These are phyloP conservation scores for Termitomyces sp. DNA, from an alignment of 768 basidiomycete species.

Conservation along the genomic window DNA sequence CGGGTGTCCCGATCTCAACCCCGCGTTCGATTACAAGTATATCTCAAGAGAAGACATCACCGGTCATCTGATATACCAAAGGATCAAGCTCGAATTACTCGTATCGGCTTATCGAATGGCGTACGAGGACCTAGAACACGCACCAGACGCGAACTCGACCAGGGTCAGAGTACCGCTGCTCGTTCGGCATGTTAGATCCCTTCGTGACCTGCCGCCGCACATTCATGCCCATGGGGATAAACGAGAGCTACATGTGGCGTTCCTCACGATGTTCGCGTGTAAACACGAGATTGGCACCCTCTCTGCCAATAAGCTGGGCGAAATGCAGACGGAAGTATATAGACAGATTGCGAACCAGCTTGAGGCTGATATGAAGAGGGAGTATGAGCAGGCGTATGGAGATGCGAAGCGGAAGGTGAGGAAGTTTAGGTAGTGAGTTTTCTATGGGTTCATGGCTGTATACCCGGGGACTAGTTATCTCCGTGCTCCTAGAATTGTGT, in stretches of 20 bases:
- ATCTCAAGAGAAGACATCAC: not conserved
- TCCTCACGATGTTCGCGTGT: not conserved
- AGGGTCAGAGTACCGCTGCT: not conserved
- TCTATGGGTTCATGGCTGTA: not conserved
- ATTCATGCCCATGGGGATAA: not conserved
- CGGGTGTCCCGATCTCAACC: not conserved
- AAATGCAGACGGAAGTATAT: not conserved
- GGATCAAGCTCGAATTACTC: slow-evolving; percentile 1
- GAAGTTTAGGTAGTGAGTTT: not conserved
- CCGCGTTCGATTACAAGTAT: slow-evolving; percentile 5
- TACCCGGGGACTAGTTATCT: too few species aligned
- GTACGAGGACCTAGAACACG: not conserved
- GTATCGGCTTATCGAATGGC: not conserved
- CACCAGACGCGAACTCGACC: not conserved
- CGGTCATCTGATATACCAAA: not conserved
- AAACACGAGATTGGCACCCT: slow-evolving; percentile 1
- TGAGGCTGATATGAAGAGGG: slow-evolving; percentile 2
- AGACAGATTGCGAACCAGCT: slow-evolving; percentile 5
- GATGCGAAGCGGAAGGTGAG: not conserved
- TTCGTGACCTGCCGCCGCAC: not conserved
- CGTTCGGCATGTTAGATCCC: slow-evolving; percentile 2
- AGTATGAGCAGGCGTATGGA: not conserved
- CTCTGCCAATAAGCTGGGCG: not conserved
- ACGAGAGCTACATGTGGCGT: slow-evolving; percentile 1
- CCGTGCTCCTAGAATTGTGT: not conserved